phyloP scores from a whole-genome alignment of 164 flowering plant species.

The Sextonia rubra region DNA sequence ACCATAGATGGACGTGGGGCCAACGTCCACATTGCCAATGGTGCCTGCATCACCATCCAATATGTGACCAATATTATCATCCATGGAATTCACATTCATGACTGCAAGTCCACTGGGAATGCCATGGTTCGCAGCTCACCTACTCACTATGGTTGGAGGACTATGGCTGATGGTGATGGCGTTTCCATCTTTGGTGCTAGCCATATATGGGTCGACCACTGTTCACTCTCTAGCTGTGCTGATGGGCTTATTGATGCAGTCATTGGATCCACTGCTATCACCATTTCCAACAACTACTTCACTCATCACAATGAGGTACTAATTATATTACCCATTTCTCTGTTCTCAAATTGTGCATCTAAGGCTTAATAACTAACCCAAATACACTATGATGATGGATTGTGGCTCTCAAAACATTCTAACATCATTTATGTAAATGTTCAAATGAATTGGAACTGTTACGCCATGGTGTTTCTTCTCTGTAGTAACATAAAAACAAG shows the following conservation, averaged over 20 bases:
- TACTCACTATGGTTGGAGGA: slow-evolving; percentile 69
- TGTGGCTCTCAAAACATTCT: too few relatives aligned
- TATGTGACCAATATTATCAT: slow-evolving; percentile 75
- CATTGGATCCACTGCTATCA: slow-evolving; percentile 71
- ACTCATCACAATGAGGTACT: slow-evolving; percentile 77
- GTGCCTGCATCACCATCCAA: slow-evolving; percentile 78
- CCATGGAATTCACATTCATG: slow-evolving; percentile 74
- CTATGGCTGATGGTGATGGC: slow-evolving; percentile 81
- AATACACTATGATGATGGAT: too few relatives aligned
- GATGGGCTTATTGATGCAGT: slow-evolving; percentile 81
- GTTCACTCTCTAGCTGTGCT: slow-evolving; percentile 58
- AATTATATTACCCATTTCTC: too few relatives aligned
- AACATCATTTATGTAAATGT: too few relatives aligned
- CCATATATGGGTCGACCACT: slow-evolving; percentile 82
- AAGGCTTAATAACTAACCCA: too few relatives aligned
- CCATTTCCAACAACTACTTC: slow-evolving; percentile 75
- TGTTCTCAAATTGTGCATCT: too few relatives aligned
- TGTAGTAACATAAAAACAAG: too few relatives aligned
- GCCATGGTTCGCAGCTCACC: slow-evolving; percentile 64
- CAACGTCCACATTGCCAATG: slow-evolving; percentile 82
- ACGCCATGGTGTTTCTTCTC: too few relatives aligned
- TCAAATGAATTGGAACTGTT: too few relatives aligned
- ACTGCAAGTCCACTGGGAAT: slow-evolving; percentile 80
- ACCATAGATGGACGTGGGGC: slow-evolving; percentile 83
- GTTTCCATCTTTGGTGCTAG: slow-evolving; percentile 79